These are phyloP conservation scores for Boletus vermiculosoides DNA, from an alignment of 768 basidiomycete genomes.

Conservation along the genomic window DNA sequence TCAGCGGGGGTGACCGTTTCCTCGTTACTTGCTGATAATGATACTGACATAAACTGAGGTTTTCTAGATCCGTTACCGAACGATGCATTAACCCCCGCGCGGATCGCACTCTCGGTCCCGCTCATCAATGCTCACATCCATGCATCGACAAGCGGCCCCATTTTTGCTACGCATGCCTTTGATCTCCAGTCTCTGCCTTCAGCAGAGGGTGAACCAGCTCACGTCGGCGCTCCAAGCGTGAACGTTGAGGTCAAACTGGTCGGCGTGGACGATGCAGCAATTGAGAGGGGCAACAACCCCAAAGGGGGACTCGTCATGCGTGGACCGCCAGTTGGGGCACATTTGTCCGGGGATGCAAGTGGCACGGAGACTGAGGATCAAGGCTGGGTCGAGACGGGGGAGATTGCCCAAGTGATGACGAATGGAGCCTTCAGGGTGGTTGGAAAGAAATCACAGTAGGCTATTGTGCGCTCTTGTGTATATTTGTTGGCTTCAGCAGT, in stretches of 20 bases:
- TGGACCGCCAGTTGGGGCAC: slow-evolving; percentile 70
- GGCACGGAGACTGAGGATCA: slow-evolving; percentile 40
- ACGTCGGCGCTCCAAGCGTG: slow-evolving; percentile 77
- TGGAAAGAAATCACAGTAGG: slow-evolving; percentile 10
- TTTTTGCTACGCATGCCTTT: slow-evolving; percentile 79
- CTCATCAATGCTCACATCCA: slow-evolving; percentile 64
- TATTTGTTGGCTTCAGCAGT: not conserved
- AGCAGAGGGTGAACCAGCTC: slow-evolving; percentile 36
- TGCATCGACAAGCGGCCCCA: slow-evolving; percentile 66
- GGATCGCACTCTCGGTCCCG: slow-evolving; percentile 76
- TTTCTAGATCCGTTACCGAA: slow-evolving; percentile 49
- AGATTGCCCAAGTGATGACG: slow-evolving; percentile 50
- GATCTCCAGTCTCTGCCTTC: slow-evolving; percentile 76
- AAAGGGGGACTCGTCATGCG: slow-evolving; percentile 58
- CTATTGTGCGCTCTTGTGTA: not conserved
- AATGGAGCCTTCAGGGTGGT: slow-evolving; percentile 62
- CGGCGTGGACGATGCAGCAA: slow-evolving; percentile 58
- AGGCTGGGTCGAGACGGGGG: slow-evolving; percentile 47
- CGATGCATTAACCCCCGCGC: slow-evolving; percentile 54
- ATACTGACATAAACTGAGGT: not conserved
- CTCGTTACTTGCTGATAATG: not conserved
- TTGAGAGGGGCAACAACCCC: slow-evolving; percentile 70
- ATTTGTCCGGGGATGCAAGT: slow-evolving; percentile 30
- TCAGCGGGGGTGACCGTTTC: slow-evolving; percentile 62
- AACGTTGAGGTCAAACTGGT: slow-evolving; percentile 84